Conservation (phyloP, 2,329 filamentous ascomycete species). For the Microdochium paspali region DNA sequence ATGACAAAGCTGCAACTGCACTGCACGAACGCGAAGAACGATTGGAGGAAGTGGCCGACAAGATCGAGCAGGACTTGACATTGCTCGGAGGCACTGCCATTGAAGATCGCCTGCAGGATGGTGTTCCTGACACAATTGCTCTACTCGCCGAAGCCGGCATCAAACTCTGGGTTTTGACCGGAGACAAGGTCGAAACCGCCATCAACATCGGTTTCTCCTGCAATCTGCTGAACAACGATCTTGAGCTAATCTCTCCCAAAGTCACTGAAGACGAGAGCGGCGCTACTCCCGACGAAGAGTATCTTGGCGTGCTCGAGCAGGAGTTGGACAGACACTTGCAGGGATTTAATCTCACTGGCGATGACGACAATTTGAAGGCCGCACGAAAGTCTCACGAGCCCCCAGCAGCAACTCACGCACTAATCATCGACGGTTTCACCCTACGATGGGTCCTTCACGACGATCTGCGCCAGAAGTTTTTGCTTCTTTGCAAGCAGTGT, state of each 20-base stretch:
- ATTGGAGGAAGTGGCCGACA: constrained; percentile 78
- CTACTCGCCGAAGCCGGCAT: constrained; percentile 88
- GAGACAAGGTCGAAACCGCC: constrained; percentile 97
- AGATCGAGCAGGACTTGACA: constrained; percentile 82
- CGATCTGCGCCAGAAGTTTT: constrained; percentile 77
- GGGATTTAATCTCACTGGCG: constrained; percentile 71
- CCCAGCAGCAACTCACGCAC: constrained; percentile 77
- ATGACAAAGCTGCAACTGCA: constrained; percentile 78
- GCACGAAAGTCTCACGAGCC: constrained; percentile 80
- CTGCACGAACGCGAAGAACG: constrained; percentile 86
- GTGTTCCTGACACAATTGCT: constrained; percentile 90
- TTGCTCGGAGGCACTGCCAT: constrained; percentile 93
- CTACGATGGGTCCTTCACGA: constrained; percentile 82
- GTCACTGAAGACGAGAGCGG: constrained; percentile 62
- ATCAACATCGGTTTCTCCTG: constrained; percentile 99
- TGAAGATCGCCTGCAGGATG: constrained; percentile 92
- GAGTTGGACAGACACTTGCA: constrained; percentile 67
- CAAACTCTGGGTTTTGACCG: constrained; percentile 96
- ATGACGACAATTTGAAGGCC: constrained; percentile 70
- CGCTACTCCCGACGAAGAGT: constrained; percentile 33
- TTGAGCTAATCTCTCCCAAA: constrained; percentile 91
- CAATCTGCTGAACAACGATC: constrained; percentile 92
- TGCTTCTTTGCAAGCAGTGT: constrained; percentile 94
- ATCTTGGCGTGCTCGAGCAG: constrained; percentile 50
- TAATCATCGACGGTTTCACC: constrained; percentile 92